Evolutionary conservation across 2,329 filamentous ascomycete species (phyloP), one percentile per base, ranked within the genome.

Genomic region (Penicillium sp.): DNA sequence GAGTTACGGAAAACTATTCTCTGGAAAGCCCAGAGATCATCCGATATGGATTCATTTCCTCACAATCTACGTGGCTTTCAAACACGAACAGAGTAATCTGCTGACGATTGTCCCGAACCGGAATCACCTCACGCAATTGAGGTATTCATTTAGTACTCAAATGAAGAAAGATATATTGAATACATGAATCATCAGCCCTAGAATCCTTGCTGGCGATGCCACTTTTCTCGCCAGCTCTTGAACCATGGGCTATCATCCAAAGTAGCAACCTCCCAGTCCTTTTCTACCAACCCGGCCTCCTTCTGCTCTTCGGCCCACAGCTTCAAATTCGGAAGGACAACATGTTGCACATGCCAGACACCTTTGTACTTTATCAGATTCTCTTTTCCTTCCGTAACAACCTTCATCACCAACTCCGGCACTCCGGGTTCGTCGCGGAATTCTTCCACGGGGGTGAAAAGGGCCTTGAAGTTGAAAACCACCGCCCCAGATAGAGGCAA

Each of bases 401-500:
- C 76, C 72, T 88, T 89, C 2, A 85, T 71, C 2, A 91, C 49
- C 5, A 95, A 69, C 0, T 82, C 83, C 0, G 91, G 91, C 0
- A 96, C 76, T 44, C 85, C 88, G 0, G 89, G 83, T 70, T 96
- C 91, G 53, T 88, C 79, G 2, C 83, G 77, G 54, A 95, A 86
- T 59, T 88, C 85, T 0, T 79, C 69, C 0, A 96, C 70, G 0
- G 89, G 88, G 0, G 90, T 94, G 72, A 95, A 95, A 0, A 94
- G 72, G 0, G 88, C 90, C 68, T 93, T 95, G 82, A 93, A 96
- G 71, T 94, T 95, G 77, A 96, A 96, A 0, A 91, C 83, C 1
- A 96, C 78, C 0, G 83, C 87, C 0, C 84, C 90, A 0, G 88
- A 91, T 0, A 96, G 77, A 0, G 91, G 91, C 0, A 96, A 75